Evolutionary conservation across 78 protist species (phyloP).

Genomic region (Dictyostelium brefeldianum): DNA sequence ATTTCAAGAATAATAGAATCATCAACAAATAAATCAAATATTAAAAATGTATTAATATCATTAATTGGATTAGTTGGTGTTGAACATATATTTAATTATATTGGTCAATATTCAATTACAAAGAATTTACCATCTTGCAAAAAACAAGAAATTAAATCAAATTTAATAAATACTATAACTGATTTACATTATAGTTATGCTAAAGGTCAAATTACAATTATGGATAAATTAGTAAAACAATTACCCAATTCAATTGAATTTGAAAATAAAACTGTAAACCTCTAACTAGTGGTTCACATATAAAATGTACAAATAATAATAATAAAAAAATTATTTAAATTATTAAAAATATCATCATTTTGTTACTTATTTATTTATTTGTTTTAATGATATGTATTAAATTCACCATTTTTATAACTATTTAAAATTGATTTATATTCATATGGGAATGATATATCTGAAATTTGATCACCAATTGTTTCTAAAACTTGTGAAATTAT

Average conservation of each 20-base stretch:
- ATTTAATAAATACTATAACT: not conserved
- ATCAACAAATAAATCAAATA: not conserved
- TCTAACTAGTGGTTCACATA: too few relatives aligned
- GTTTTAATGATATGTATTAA: slow-evolving; percentile 14
- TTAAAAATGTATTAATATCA: not conserved
- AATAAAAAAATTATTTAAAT: too few relatives aligned
- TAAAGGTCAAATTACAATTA: not conserved
- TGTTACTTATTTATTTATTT: too few relatives aligned
- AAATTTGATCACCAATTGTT: slow-evolving; percentile 33
- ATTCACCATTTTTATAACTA: slow-evolving; percentile 33
- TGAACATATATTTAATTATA: not conserved
- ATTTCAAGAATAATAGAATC: not conserved
- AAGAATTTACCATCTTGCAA: not conserved
- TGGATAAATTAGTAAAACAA: not conserved
- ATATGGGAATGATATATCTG: slow-evolving; percentile 58
- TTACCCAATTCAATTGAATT: not conserved
- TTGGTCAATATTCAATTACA: not conserved
- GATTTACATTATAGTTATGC: not conserved
- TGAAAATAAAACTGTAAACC: too few relatives aligned
- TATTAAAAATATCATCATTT: not conserved
- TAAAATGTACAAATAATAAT: too few relatives aligned
- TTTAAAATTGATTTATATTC: slow-evolving; percentile 27
- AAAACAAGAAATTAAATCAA: not conserved
- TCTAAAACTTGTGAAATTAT: slow-evolving; percentile 34
- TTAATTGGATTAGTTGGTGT: slow-evolving; percentile 3